A percentile compares a stretch with the other conserved stretches of the same genome.
phyloP scores from a whole-genome alignment of 2,329 filamentous ascomycete species.

The Grosmannia penicillata region DNA sequence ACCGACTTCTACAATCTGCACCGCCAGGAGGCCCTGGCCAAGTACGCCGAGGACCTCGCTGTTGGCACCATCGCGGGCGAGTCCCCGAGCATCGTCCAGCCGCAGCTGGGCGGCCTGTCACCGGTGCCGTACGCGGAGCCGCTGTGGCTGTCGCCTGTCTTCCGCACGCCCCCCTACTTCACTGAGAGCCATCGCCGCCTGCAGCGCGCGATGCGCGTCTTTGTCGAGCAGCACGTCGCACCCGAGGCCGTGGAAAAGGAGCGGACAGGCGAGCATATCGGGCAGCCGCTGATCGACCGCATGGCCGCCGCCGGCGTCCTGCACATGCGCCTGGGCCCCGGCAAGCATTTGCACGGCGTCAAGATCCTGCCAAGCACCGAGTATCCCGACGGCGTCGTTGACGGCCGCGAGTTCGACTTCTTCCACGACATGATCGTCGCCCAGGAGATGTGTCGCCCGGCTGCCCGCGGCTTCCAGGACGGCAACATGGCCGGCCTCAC shows the following conservation, averaged over 20 bases:
- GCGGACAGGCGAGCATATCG: constrained; percentile 55
- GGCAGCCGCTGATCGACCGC: constrained; percentile 56
- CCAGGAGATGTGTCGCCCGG: constrained; percentile 59
- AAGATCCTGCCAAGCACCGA: constrained; percentile 31
- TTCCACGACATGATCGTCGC: constrained; percentile 67
- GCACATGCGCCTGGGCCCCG: constrained; percentile 72
- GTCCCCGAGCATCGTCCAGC: constrained; percentile 56
- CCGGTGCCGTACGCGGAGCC: constrained; percentile 74
- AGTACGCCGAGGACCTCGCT: constrained; percentile 58
- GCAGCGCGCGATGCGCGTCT: constrained; percentile 55
- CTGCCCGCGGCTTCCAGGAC: constrained; percentile 70
- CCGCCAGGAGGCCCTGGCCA: constrained; percentile 73
- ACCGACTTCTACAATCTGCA: constrained; percentile 83
- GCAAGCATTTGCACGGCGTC: constrained; percentile 63
- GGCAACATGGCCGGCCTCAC: constrained; percentile 80
- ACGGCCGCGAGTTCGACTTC: constrained; percentile 73
- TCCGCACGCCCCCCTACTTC: constrained; percentile 63
- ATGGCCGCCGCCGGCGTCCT: constrained; percentile 64
- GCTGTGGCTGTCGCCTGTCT: constrained; percentile 63
- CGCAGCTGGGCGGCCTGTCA: constrained; percentile 56
- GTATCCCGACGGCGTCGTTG: constrained; percentile 42
- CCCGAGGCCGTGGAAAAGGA: constrained; percentile 68
- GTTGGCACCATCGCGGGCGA: constrained; percentile 65
- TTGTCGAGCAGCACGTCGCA: constrained; percentile 55
- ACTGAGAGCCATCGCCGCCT: constrained; percentile 56